Percentiles rank a stretch among this genome's conserved stretches.
Conservation (phyloP, 2,329 filamentous ascomycete genomes). For the Trichoderma lentiforme region DNA sequence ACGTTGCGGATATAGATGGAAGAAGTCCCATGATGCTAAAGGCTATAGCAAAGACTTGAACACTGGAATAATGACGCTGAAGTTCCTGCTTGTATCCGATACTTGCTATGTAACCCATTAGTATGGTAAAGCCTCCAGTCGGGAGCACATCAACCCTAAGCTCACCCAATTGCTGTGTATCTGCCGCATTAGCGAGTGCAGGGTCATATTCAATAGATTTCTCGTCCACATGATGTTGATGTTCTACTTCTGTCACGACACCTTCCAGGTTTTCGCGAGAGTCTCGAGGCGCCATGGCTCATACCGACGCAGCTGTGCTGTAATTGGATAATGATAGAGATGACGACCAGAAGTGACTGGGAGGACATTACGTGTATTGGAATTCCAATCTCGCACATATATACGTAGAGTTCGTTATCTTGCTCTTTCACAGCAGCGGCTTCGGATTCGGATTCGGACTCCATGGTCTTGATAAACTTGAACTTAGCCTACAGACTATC, state of each 20-base stretch:
- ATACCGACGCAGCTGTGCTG: neutral
- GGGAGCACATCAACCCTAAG: neutral
- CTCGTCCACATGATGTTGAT: neutral
- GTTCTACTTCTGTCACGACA: neutral
- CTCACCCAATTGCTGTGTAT: slow-evolving; percentile 1
- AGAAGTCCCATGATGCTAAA: slow-evolving; percentile 6
- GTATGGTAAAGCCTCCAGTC: neutral
- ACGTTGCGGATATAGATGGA: neutral
- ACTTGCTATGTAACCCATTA: neutral
- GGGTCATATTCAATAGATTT: neutral
- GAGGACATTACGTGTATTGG: neutral
- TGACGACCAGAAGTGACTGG: too few relatives aligned
- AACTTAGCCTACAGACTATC: neutral
- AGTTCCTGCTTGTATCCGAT: slow-evolving; percentile 4
- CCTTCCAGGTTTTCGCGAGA: neutral
- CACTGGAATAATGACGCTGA: neutral
- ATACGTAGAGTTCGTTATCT: neutral
- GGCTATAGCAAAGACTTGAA: slow-evolving; percentile 2
- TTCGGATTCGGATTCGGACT: neutral
- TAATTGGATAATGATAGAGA: neutral
- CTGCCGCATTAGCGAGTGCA: neutral
- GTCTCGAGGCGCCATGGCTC: neutral
- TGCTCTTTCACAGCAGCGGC: neutral
- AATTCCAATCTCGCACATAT: neutral
- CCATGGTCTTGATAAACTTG: neutral